A percentile compares a stretch with the other conserved stretches of the same genome.
Conservation (phyloP, 2,329 filamentous ascomycete species). For the Neonectria neomacrospora region DNA sequence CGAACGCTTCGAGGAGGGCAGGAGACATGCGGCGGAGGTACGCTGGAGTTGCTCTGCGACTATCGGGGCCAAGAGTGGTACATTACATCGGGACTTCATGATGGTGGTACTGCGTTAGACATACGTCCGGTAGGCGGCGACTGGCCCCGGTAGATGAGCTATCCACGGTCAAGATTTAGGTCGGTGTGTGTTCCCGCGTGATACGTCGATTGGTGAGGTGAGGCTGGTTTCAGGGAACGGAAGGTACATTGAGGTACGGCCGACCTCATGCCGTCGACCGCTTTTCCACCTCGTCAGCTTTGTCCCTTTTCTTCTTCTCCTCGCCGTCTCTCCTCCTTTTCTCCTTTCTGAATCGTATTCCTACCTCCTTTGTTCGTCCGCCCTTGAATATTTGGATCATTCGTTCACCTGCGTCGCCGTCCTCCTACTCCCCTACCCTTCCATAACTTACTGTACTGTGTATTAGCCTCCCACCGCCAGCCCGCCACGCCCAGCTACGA, state of each 20-base stretch:
- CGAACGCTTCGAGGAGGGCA: not conserved
- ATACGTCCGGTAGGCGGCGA: slow-evolving; percentile 10
- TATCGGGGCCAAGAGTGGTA: not conserved
- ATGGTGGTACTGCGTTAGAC: slow-evolving; percentile 16
- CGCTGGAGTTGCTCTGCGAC: slow-evolving; percentile 4
- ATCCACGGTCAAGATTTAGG: slow-evolving; percentile 16
- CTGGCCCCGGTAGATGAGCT: slow-evolving; percentile 19
- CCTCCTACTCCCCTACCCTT: not conserved
- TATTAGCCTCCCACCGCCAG: not conserved
- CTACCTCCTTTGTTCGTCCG: slow-evolving; percentile 12
- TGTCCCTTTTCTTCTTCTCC: slow-evolving; percentile 8
- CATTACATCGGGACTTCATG: slow-evolving; percentile 2
- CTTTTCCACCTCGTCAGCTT: slow-evolving; percentile 20
- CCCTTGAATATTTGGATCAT: not conserved
- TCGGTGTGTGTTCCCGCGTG: slow-evolving; percentile 26
- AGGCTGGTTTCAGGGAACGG: slow-evolving; percentile 13
- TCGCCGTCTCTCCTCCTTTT: slow-evolving; percentile 10
- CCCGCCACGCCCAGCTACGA: not conserved
- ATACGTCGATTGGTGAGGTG: slow-evolving; percentile 19
- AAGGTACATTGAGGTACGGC: slow-evolving; percentile 34
- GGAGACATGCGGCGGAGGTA: not conserved
- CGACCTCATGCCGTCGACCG: slow-evolving; percentile 35
- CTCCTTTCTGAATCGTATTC: not conserved
- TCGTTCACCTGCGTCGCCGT: not conserved
- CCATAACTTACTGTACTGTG: not conserved